These are phyloP conservation scores for Taphrina wiesneri DNA, from an alignment of 1,139 yeast genomes.

Conservation along the genomic window DNA sequence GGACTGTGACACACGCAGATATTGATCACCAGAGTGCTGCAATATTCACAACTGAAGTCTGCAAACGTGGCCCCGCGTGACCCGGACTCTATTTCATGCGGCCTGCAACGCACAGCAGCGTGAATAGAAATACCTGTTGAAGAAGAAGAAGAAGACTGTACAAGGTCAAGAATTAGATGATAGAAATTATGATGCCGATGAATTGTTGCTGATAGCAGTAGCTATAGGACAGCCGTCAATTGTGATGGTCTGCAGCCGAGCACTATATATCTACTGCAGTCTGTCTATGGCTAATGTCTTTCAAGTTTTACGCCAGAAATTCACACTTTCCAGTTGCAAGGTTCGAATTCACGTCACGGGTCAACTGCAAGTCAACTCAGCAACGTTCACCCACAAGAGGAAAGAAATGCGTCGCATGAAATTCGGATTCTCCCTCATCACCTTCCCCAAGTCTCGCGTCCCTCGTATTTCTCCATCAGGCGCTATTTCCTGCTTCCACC, in stretches of 20 bases:
- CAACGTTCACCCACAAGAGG: background rate
- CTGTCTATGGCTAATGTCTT: too few species aligned
- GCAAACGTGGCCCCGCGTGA: background rate
- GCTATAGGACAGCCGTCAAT: too few species aligned
- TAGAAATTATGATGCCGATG: too few species aligned
- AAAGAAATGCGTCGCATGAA: background rate
- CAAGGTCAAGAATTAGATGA: too few species aligned
- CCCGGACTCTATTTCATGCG: background rate
- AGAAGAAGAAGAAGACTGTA: background rate
- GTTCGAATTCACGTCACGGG: background rate
- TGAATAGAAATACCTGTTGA: background rate
- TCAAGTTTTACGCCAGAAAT: background rate
- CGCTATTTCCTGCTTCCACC: too few species aligned
- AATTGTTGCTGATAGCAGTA: too few species aligned
- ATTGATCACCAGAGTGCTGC: background rate
- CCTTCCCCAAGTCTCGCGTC: too few species aligned
- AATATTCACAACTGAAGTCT: background rate
- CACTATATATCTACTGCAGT: too few species aligned
- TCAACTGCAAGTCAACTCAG: too few species aligned
- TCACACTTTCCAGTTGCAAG: background rate
- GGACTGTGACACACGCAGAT: background rate
- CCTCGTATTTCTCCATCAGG: too few species aligned
- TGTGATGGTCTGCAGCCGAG: too few species aligned
- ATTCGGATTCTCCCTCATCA: too few species aligned
- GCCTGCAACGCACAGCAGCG: background rate